A percentile compares a stretch with the other conserved stretches of the same genome.
These are phyloP conservation scores for Diaporthe longicolla DNA, from an alignment of 2,329 filamentous ascomycete genomes.

Conservation along the genomic window DNA sequence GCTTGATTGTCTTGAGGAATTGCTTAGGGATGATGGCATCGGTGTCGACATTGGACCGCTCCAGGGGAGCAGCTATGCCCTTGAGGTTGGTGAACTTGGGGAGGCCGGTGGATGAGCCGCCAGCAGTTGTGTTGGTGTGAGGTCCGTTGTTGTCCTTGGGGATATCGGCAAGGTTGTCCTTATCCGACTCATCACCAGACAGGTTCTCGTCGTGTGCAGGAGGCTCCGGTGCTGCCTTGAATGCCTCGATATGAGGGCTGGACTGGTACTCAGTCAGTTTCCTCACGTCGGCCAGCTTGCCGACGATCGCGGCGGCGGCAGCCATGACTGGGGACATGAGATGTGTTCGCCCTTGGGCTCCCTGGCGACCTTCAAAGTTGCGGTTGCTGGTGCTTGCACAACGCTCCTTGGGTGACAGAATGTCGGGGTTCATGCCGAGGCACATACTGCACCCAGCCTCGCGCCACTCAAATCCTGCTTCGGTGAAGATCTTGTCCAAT, in stretches of 20 bases:
- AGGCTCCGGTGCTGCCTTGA: constrained; percentile 57
- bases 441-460: constrained; percentile 99
- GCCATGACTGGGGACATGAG: constrained; percentile 98
- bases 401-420: constrained; percentile 90
- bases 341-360: constrained; percentile 90
- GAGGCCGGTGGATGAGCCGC: constrained; percentile 72
- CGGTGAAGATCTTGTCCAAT: constrained; percentile 90
- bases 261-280: constrained; percentile 76
- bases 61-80: constrained; percentile 89
- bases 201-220: constrained; percentile 68
- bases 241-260: constrained; percentile 72
- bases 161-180: constrained; percentile 68
- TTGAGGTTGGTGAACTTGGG: constrained; percentile 87
- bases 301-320: constrained; percentile 88
- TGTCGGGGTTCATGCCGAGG: constrained; percentile 99
- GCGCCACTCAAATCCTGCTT: constrained; percentile 97
- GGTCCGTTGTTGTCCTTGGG: constrained; percentile 73
- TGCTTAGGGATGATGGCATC: constrained; percentile 99
- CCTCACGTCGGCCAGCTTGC: constrained; percentile 92
- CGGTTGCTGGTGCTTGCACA: constrained; percentile 97
- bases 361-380: constrained; percentile 97
- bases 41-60: constrained; percentile 95
- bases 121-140: constrained; percentile 73
- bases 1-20: constrained; percentile 99
- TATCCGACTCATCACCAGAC: constrained; percentile 65